Evolutionary conservation across 495 filamentous ascomycete genomes (phyloP).

Genomic region (Penicillium daleae): DNA sequence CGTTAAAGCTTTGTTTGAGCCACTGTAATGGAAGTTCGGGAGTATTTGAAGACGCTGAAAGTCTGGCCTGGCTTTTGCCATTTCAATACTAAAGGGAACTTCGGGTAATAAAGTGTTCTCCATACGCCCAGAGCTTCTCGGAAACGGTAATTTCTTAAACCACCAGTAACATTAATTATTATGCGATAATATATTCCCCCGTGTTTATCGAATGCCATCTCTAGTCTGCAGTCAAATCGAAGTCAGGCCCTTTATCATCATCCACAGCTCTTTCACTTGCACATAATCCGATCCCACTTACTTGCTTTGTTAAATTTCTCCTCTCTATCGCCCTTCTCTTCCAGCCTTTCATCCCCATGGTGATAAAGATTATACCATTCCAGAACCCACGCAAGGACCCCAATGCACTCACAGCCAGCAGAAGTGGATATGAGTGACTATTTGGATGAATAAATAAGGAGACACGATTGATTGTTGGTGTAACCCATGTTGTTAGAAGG

Average conservation of each 20-base stretch:
- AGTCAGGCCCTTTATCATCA: neutral
- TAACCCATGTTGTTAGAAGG: constrained; percentile 49
- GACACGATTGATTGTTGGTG: constrained; percentile 46
- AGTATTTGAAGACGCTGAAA: neutral
- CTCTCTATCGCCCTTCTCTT: constrained; percentile 25
- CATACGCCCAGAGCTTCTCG: neutral
- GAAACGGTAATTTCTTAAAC: neutral
- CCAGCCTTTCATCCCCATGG: constrained; percentile 44
- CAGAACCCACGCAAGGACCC: constrained; percentile 52
- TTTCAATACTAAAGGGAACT: neutral
- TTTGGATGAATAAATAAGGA: constrained; percentile 40
- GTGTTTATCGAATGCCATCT: neutral
- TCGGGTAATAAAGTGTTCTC: neutral
- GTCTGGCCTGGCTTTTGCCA: neutral
- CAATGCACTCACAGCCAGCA: constrained; percentile 42
- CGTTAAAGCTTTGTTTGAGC: neutral
- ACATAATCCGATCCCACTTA: neutral
- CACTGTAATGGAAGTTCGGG: neutral
- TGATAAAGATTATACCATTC: constrained; percentile 52
- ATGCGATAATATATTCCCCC: neutral
- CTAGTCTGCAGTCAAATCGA: neutral
- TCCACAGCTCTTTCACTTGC: neutral
- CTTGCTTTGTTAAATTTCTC: neutral
- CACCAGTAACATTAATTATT: neutral
- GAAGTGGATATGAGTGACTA: constrained; percentile 39